Evolutionary conservation across 2,329 filamentous ascomycete genomes (phyloP).

Genomic region (Bipolaris sorokiniana): DNA sequence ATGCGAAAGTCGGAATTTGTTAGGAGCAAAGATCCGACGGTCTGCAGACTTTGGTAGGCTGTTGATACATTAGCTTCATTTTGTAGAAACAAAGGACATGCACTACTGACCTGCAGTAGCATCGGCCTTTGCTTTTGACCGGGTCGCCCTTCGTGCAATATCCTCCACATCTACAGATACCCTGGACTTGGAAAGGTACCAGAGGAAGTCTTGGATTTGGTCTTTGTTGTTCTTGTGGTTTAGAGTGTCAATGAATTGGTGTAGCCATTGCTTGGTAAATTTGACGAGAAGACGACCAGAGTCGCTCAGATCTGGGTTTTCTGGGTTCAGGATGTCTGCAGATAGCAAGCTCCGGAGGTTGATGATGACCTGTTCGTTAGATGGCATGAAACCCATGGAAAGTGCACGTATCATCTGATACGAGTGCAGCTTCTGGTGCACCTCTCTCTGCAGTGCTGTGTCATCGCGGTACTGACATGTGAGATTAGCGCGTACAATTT

Average conservation of each 20-base stretch:
- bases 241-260: constrained; percentile 80
- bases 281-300: constrained; percentile 76
- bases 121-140: constrained; percentile 71
- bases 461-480: constrained; percentile 70
- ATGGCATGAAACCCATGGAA: constrained; percentile 86
- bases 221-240: constrained; percentile 82
- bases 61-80: constrained; percentile 26
- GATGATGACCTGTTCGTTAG: constrained; percentile 80
- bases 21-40: constrained; percentile 81
- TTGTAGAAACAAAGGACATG: background rate
- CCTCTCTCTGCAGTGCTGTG: constrained; percentile 69
- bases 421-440: constrained; percentile 88
- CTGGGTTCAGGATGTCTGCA: constrained; percentile 77
- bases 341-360: constrained; percentile 81
- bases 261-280: constrained; percentile 74
- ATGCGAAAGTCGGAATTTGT: constrained; percentile 90
- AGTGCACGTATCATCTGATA: constrained; percentile 91
- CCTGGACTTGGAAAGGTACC: constrained; percentile 78
- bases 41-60: constrained; percentile 83
- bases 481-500: constrained; percentile 1
- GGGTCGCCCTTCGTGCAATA: constrained; percentile 65
- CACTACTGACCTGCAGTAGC: constrained; percentile 67
- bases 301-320: constrained; percentile 75
- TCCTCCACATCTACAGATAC: constrained; percentile 71
- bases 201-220: constrained; percentile 90